These are phyloP conservation scores for Panicum miliaceum DNA, from an alignment of 176 grass and related monocot species.

Conservation along the genomic window DNA sequence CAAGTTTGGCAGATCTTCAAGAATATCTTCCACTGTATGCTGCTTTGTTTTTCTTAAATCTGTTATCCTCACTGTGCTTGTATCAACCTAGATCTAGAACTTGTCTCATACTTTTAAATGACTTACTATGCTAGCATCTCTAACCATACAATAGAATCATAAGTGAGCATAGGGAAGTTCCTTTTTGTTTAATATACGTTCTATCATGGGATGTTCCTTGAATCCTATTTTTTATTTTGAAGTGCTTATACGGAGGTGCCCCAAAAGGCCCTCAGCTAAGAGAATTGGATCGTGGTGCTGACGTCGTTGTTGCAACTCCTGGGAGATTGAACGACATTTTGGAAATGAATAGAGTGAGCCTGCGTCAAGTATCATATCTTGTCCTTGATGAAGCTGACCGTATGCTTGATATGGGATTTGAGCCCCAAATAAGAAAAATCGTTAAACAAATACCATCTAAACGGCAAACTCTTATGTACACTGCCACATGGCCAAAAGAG, in stretches of 20 bases:
- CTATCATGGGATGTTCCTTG: not conserved
- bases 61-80: not conserved
- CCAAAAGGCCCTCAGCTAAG: constrained; percentile 84
- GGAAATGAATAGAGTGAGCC: constrained; percentile 73
- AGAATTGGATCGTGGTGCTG: constrained; percentile 72
- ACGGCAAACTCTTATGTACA: constrained; percentile 96
- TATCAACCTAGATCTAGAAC: not conserved
- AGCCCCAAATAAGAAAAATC: constrained; percentile 96
- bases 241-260: constrained; percentile 95
- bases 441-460: constrained; percentile 65
- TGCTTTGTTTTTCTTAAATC: constrained; percentile 22
- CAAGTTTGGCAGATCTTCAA: constrained; percentile 91
- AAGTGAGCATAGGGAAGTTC: not conserved
- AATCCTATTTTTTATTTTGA: not conserved
- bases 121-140: not conserved
- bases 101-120: not conserved
- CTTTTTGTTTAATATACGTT: constrained; percentile 17
- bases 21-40: constrained; percentile 77
- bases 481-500: constrained; percentile 89
- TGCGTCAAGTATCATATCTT: constrained; percentile 77
- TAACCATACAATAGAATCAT: constrained; percentile 4
- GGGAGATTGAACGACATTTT: constrained; percentile 93
- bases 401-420: constrained; percentile 98
- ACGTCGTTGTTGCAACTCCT: constrained; percentile 89
- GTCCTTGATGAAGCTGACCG: constrained; percentile 94